These are phyloP conservation scores for Cryptococcus sp. DNA, from an alignment of 1,284 basidiomycete species.

Conservation along the genomic window DNA sequence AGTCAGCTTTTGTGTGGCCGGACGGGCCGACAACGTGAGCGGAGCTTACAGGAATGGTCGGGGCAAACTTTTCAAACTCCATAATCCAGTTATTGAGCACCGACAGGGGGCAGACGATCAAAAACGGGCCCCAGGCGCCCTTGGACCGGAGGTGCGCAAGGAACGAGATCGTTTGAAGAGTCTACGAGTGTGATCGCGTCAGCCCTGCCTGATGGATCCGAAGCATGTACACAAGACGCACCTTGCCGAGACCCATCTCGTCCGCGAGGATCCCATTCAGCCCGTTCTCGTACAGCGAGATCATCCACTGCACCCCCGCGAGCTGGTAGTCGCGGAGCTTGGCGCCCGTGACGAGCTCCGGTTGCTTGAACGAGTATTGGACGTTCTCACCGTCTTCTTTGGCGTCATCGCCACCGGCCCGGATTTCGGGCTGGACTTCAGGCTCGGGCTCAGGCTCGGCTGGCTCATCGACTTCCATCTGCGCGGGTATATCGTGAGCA, in stretches of 20 bases:
- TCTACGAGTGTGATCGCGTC: constrained; percentile 54
- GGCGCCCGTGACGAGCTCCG: constrained; percentile 75
- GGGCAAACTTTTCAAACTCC: constrained; percentile 82
- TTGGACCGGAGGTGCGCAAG: constrained; percentile 80
- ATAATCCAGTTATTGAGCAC: constrained; percentile 88
- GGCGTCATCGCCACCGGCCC: constrained; percentile 17
- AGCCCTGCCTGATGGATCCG: background rate
- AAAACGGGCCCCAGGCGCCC: constrained; percentile 71
- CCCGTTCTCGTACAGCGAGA: constrained; percentile 85
- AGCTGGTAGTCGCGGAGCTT: constrained; percentile 86
- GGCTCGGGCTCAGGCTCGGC: constrained; percentile 1
- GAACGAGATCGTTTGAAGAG: constrained; percentile 89
- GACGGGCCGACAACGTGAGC: background rate
- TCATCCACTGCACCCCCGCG: constrained; percentile 95
- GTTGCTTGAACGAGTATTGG: constrained; percentile 59
- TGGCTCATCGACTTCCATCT: background rate
- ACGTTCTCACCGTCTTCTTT: constrained; percentile 25
- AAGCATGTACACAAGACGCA: constrained; percentile 20
- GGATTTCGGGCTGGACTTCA: constrained; percentile 13
- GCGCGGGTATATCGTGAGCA: background rate
- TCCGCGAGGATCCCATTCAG: constrained; percentile 62
- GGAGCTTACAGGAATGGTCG: constrained; percentile 55
- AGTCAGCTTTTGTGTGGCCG: background rate
- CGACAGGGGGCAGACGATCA: constrained; percentile 86
- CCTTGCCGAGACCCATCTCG: constrained; percentile 38